Conservation (phyloP, 805 yeast species). For the Nadsonia fulvescens region DNA sequence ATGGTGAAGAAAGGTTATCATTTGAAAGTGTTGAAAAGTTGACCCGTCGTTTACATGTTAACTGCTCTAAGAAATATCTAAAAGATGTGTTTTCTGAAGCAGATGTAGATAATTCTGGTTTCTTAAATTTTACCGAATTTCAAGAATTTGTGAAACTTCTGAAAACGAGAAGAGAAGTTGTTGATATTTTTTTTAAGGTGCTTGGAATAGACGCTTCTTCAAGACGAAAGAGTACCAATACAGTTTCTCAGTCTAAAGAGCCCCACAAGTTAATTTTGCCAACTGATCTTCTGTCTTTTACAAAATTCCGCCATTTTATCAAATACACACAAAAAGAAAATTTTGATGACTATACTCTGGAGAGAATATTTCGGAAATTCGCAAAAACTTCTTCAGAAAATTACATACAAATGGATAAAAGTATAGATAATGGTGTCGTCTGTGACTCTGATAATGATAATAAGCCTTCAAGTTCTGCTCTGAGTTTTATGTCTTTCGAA, state of each 20-base stretch:
- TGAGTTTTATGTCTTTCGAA: too few relatives aligned
- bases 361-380: constrained; percentile 24
- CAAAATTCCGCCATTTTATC: constrained; percentile 28
- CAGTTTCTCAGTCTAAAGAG: too few relatives aligned
- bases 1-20: constrained; percentile 18
- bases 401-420: too few relatives aligned
- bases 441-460: constrained; percentile 6
- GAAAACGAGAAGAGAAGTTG: constrained; percentile 48
- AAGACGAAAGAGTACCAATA: too few relatives aligned
- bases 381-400: too few relatives aligned
- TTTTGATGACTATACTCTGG: constrained; percentile 15
- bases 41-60: constrained; percentile 52
- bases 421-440: too few relatives aligned
- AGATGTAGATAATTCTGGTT: constrained; percentile 30
- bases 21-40: constrained; percentile 54
- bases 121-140: constrained; percentile 54
- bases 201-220: constrained; percentile 10
- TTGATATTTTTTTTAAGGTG: constrained; percentile 26
- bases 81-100: constrained; percentile 33
- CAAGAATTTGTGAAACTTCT: constrained; percentile 52
- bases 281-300: constrained; percentile 8
- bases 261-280: too few relatives aligned
- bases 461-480: constrained; percentile 7
- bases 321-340: constrained; percentile 29
- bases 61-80: constrained; percentile 39